Evolutionary conservation across 2,329 filamentous ascomycete genomes (phyloP).

Genomic region (Phaeosphaeriaceae sp.): DNA sequence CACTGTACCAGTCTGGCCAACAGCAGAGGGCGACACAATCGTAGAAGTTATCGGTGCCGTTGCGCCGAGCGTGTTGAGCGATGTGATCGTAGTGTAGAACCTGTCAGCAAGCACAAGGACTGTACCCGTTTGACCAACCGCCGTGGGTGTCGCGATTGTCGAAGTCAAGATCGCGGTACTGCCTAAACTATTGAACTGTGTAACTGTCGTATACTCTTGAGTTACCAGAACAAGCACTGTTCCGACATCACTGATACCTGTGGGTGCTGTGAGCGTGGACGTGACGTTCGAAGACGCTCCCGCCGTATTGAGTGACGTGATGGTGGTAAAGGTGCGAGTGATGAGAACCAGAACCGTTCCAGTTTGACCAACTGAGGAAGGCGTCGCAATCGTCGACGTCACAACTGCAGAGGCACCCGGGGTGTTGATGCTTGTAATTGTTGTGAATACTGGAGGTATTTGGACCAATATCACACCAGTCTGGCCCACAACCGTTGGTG

Average conservation of each 20-base stretch:
- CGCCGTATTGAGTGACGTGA: neutral
- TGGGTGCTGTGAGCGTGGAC: neutral
- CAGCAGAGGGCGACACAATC: neutral
- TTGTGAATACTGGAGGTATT: neutral
- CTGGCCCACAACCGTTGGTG: neutral
- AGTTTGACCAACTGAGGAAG: neutral
- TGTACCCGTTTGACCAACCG: neutral
- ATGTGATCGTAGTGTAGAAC: neutral
- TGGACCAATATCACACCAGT: neutral
- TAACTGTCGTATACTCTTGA: neutral
- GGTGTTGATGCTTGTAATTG: neutral
- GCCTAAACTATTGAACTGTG: neutral
- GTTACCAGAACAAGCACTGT: neutral
- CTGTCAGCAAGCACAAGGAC: neutral
- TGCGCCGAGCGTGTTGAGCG: neutral
- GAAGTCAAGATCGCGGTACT: neutral
- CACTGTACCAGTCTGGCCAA: neutral
- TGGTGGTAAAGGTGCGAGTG: neutral
- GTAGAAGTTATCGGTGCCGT: neutral
- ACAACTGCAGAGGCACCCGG: neutral
- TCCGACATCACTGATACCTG: neutral
- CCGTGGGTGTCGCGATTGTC: neutral
- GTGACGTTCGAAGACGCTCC: neutral
- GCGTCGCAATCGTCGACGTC: neutral
- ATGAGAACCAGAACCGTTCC: neutral